Base-by-base conservation (phyloP, 441 rosid genomes). In the Pelargonium cotyledonis region DNA sequence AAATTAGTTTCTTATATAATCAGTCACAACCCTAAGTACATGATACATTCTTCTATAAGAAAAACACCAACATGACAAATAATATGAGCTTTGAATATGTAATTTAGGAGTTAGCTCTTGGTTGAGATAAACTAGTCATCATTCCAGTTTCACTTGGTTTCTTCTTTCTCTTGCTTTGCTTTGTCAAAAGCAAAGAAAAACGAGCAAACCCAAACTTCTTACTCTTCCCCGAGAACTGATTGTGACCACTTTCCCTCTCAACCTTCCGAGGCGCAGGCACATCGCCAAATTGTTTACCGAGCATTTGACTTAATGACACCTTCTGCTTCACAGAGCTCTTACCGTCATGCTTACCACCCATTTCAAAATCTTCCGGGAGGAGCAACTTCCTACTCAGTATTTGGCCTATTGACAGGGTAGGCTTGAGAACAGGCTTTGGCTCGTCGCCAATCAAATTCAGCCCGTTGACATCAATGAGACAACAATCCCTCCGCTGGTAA, bases 321-420 rank as follows among this genome's bases (percentile, higher is more conserved):
- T 87, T 88, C 65, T 75, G 80, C 74, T 80, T 89, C 73, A 61
- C 51, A 5, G 67, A 43, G 65, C 73, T 84, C 72, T 73, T 86
- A 35, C 72, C 87, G 1, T 77, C 71, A 66, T 49, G 51, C 75
- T 75, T 79, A 29, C 35, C 35, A 65, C 75, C 83, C 31, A 65
- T 75, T 46, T 79, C 85, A 41, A 81, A 70, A 63, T 90, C 95
- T 71, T 91, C 93, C 0, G 89, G 88, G 51, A 84, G 71, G 23
- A 85, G 88, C 66, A 88, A 78, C 85, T 94, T 94, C 73, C 84
- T 87, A 91, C 95, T 94, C 6, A 94, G 89, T 72, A 94, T 91
- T 73, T 94, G 96, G 65, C 99, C 97, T 5, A 94, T 94, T 5
- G 97, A 94, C 31, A 89, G 77, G 12, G 96, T 88, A 47, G 91